These are phyloP conservation scores for Trichoderma hamatum DNA, from an alignment of 2,329 filamentous ascomycete genomes.

Conservation along the genomic window DNA sequence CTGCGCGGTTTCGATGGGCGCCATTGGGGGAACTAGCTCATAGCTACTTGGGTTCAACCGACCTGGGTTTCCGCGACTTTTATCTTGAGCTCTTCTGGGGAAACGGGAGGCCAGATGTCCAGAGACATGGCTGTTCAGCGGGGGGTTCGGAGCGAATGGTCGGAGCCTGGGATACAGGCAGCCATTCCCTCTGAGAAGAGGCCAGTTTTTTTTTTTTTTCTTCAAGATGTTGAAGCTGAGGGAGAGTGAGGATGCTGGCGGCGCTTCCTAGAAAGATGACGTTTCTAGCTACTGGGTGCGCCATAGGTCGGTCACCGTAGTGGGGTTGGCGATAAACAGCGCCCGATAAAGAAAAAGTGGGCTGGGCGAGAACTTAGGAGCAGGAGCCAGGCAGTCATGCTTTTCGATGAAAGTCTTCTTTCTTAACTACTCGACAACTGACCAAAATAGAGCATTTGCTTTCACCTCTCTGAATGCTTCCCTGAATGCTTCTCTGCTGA, in stretches of 20 bases:
- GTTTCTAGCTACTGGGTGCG: not conserved
- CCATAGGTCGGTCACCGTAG: not conserved
- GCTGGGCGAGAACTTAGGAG: not conserved
- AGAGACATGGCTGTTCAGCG: conserved; percentile 52
- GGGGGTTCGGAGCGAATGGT: not conserved
- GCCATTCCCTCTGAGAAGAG: conserved; percentile 22
- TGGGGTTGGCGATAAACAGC: conserved; percentile 21
- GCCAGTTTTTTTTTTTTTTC: conserved; percentile 9
- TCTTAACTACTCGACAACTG: not conserved
- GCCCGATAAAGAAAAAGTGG: conserved; percentile 19
- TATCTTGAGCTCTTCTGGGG: conserved; percentile 53
- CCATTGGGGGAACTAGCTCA: not conserved
- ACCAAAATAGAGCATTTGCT: not conserved
- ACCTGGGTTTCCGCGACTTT: conserved; percentile 57
- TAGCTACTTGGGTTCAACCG: conserved; percentile 33
- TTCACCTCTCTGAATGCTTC: not conserved
- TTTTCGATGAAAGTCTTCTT: conserved; percentile 9
- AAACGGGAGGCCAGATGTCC: conserved; percentile 60
- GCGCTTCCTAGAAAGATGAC: not conserved
- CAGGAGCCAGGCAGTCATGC: conserved; percentile 28
- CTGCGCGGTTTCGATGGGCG: not conserved
- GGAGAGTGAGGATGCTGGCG: not conserved
- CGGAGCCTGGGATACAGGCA: conserved; percentile 26
- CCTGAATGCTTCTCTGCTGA: not conserved
- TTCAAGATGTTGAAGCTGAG: not conserved